phyloP scores from a whole-genome alignment of 768 basidiomycete species.

The Psilocybe sp. region DNA sequence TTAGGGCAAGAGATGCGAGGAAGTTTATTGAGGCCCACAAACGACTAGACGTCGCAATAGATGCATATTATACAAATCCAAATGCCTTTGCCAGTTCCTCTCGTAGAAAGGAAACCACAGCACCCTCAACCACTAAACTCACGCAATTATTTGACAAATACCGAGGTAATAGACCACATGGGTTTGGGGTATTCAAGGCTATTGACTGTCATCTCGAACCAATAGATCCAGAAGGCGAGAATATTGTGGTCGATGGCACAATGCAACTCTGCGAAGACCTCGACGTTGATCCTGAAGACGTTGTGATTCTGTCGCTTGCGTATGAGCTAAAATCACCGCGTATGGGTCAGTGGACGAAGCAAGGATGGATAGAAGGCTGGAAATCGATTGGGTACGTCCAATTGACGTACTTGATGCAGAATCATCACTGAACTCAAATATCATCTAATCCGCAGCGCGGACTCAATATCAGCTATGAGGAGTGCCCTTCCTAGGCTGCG shows the following conservation, averaged over 20 bases:
- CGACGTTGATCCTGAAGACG: conserved; percentile 71
- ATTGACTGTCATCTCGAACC: neutral
- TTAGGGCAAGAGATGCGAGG: conserved; percentile 56
- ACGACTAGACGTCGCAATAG: conserved; percentile 68
- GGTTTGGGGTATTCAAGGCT: neutral
- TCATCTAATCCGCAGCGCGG: conserved; percentile 43
- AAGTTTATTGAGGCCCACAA: conserved; percentile 70
- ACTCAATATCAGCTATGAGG: conserved; percentile 63
- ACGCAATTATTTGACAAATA: conserved; percentile 62
- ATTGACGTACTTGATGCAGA: neutral
- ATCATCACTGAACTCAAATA: neutral
- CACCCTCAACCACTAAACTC: conserved; percentile 53
- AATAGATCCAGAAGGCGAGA: conserved; percentile 54
- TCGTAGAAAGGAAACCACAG: conserved; percentile 21
- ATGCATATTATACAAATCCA: conserved; percentile 68
- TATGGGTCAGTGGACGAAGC: conserved; percentile 68
- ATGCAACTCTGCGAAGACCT: conserved; percentile 73
- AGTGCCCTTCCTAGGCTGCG: conserved; percentile 51
- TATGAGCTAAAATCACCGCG: conserved; percentile 75
- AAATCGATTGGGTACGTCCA: conserved; percentile 59
- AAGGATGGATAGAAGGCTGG: conserved; percentile 84
- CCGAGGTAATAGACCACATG: conserved; percentile 45
- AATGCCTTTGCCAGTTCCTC: conserved; percentile 24
- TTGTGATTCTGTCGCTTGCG: conserved; percentile 78
- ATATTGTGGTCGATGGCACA: conserved; percentile 78